Evolutionary conservation across 116 monocot genomes (phyloP).

Genomic region (Posidonia oceanica): DNA sequence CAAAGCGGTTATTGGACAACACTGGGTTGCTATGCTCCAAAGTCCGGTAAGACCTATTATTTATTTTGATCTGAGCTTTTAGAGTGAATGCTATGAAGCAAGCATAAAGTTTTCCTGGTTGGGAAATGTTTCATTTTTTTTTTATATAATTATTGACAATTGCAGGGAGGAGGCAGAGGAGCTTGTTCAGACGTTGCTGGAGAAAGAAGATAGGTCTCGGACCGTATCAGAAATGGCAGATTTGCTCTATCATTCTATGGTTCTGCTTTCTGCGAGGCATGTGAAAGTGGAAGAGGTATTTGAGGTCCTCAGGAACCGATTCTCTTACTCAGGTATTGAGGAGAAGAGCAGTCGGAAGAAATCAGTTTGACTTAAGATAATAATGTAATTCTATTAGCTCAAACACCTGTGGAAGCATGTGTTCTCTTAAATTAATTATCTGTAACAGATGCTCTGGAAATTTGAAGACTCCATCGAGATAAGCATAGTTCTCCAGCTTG

Average conservation of each 20-base stretch:
- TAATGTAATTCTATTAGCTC: too few relatives aligned
- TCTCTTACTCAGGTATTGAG: conserved; percentile 73
- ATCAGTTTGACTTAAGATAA: too few relatives aligned
- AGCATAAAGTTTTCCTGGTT: neutral
- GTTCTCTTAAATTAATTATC: too few relatives aligned
- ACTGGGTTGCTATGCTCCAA: conserved; percentile 68
- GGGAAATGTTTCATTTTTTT: neutral
- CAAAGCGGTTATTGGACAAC: conserved; percentile 52
- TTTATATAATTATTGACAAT: neutral
- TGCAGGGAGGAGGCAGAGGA: conserved; percentile 79
- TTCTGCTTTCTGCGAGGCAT: conserved; percentile 52
- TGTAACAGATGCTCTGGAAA: too few relatives aligned
- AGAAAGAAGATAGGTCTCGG: conserved; percentile 46
- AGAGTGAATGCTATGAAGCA: neutral
- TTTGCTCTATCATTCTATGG: conserved; percentile 87
- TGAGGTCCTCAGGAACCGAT: conserved; percentile 54
- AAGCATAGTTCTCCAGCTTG: too few relatives aligned
- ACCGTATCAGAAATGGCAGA: conserved; percentile 81
- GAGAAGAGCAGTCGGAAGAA: conserved; percentile 37
- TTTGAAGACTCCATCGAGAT: too few relatives aligned
- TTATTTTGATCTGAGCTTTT: neutral
- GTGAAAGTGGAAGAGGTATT: conserved; percentile 70
- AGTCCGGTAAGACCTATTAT: conserved; percentile 38
- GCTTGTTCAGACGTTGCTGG: conserved; percentile 56
- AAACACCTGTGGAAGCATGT: too few relatives aligned